Conservation (phyloP, 108 stramenopile species). For the Nitzschia sp. region DNA sequence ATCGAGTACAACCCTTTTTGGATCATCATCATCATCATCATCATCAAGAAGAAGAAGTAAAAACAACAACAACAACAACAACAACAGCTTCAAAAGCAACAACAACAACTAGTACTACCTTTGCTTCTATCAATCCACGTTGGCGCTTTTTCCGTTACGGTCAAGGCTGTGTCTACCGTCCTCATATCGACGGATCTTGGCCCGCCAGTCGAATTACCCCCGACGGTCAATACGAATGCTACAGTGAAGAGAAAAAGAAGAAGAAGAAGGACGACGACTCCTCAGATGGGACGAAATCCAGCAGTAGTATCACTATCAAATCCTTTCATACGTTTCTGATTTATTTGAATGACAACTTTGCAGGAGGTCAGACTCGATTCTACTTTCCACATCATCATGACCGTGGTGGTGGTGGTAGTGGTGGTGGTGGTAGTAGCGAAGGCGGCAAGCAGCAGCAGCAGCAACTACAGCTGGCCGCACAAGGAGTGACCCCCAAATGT, state of each 20-base stretch:
- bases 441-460: neutral
- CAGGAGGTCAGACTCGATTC: constrained; percentile 63
- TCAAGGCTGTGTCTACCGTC: constrained; percentile 51
- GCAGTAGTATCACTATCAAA: constrained; percentile 23
- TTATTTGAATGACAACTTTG: constrained; percentile 70
- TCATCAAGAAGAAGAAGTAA: no score
- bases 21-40: neutral
- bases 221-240: constrained; percentile 33
- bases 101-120: neutral
- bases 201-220: constrained; percentile 41
- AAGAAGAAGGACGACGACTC: neutral
- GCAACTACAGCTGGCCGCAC: constrained; percentile 11
- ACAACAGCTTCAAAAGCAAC: neutral
- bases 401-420: neutral
- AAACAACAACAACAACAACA: neutral
- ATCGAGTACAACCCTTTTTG: constrained; percentile 24
- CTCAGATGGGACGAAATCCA: constrained; percentile 5
- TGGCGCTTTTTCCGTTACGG: constrained; percentile 66
- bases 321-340: constrained; percentile 53
- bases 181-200: constrained; percentile 76
- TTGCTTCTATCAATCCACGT: constrained; percentile 51
- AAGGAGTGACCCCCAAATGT: constrained; percentile 31
- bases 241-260: neutral
- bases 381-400: constrained; percentile 24
- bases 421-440: neutral